A percentile compares a stretch with the other conserved stretches of the same genome.
Evolutionary conservation across 139 green algal species (phyloP).

Genomic region (Diplosphaera chodatii): DNA sequence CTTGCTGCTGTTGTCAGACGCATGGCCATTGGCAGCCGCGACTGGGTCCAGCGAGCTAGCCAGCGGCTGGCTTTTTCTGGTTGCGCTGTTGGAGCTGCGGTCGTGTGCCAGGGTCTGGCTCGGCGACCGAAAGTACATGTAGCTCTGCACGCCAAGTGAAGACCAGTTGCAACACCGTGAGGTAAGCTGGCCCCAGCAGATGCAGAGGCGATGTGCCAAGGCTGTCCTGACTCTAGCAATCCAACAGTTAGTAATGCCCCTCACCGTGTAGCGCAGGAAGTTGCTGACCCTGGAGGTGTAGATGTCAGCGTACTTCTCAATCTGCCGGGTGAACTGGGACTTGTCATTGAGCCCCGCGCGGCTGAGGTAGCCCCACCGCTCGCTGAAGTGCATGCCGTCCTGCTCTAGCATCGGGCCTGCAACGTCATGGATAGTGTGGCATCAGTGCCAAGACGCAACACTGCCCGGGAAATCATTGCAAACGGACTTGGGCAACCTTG

Average conservation of each 20-base stretch:
- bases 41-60: neutral
- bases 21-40: neutral
- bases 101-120: constrained; percentile 71
- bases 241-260: too few relatives aligned
- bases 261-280: constrained; percentile 84
- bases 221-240: too few relatives aligned
- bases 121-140: constrained; percentile 75
- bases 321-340: constrained; percentile 85
- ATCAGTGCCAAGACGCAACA: too few relatives aligned
- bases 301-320: constrained; percentile 93
- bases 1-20: too few relatives aligned
- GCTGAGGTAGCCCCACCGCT: constrained; percentile 87
- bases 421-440: too few relatives aligned
- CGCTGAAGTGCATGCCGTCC: constrained; percentile 83
- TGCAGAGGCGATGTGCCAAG: too few relatives aligned
- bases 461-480: too few relatives aligned
- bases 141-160: too few relatives aligned
- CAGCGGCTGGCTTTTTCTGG: neutral
- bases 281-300: constrained; percentile 89
- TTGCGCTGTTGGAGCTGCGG: constrained; percentile 11
- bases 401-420: constrained; percentile 65
- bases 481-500: too few relatives aligned
- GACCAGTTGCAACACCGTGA: too few relatives aligned
- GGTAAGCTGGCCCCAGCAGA: too few relatives aligned
- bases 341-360: constrained; percentile 94